Base-by-base conservation (phyloP, 1,284 basidiomycete genomes). In the Fomitopsis betulina region DNA sequence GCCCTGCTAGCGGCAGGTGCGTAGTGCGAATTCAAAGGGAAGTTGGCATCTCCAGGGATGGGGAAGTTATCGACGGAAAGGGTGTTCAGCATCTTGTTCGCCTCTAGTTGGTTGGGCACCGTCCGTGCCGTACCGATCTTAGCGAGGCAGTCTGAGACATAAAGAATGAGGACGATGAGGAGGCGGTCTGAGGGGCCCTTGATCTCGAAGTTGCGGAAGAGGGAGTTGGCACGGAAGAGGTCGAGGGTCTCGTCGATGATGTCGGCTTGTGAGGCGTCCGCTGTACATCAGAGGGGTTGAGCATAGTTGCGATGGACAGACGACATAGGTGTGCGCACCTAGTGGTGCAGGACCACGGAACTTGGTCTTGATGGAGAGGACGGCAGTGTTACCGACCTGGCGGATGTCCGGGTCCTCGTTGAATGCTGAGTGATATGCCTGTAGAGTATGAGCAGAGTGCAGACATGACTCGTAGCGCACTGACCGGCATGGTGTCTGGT, bases 161-260 rank as follows among this genome's bases (percentile, higher is more conserved):
- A 99, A 70, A 99, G 91, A 73, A 98, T 98, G 67, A 99, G 86
- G 74, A 99, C 89, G 79, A 99, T 99, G 69, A 99, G 83, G 38
- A 93, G 86, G 56, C 97, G 88, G 79, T 99, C 97, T 51, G 96
- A 96, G 55, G 93, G 90, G 27, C 97, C 94, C 76, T 98, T 98
- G 85, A 99, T 99, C 80, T 99, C 97, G 72, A 99, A 99, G 80
- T 99, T 99, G 70, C 97, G 91, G 78, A 99, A 99, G 62, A 99
- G 89, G 50, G 95, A 97, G 78, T 99, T 99, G 70, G 97, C 96
- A 54, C 97, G 91, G 79, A 99, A 99, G 58, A 99, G 87, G 76
- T 98, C 94, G 56, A 99, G 81, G 3, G 94, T 89, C 77, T 99
- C 97, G 74, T 98, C 96, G 65, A 99, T 85, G 67, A 99, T 95